Base-by-base conservation (phyloP, 2,329 filamentous ascomycete species). In the Colletotrichum limetticola region DNA sequence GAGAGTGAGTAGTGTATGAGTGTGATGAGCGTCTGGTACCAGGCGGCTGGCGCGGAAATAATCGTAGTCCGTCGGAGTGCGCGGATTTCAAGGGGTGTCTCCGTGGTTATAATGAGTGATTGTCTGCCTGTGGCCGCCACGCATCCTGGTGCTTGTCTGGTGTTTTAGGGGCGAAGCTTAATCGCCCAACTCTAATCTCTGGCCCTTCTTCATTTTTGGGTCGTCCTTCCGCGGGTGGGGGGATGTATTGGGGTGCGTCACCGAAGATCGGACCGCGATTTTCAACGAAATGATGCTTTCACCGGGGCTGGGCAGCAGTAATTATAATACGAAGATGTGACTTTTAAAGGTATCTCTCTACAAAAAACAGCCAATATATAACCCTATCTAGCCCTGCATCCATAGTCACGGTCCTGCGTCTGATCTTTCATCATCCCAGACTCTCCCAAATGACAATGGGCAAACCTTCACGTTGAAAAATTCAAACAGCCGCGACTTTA, bases 151-250 rank as follows among this genome's bases (percentile, higher is more conserved):
- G 70, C 70, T 56, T 57, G 66, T 69, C 59, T 46, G n/a, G 59
- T 59, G 69, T 68, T 72, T 72, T 69, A 65, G 59, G 66, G 70
- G 59, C 55, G 46, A 72, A 70, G 60, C 68, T 52, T 72, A 70
- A 72, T 70, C 30, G 24, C 49, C 35, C 53, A 72, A 70, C 66
- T 37, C 57, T 61, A 70, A 65, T 61, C 32, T 26, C 42, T 32
- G 22, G 11, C 19, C 24, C 22, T 35, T n/a, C 16, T 30, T 30
- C 53, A 46, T 19, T 24, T 26, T 55, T 19, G 49, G 28, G 46
- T 52, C 16, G 42, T 46, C 30, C 35, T 24, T n/a, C 30, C 28
- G 57, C 19, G 53, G 26, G 57, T 62, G 42, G 42, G 42, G 42
- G 42, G 42, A 49, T 42, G 37, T 42, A 42, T 42, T 42, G 37